A percentile compares a stretch with the other conserved stretches of the same genome.
Conservation (phyloP, 768 basidiomycete genomes). For the Cystofilobasidium bisporidii region DNA sequence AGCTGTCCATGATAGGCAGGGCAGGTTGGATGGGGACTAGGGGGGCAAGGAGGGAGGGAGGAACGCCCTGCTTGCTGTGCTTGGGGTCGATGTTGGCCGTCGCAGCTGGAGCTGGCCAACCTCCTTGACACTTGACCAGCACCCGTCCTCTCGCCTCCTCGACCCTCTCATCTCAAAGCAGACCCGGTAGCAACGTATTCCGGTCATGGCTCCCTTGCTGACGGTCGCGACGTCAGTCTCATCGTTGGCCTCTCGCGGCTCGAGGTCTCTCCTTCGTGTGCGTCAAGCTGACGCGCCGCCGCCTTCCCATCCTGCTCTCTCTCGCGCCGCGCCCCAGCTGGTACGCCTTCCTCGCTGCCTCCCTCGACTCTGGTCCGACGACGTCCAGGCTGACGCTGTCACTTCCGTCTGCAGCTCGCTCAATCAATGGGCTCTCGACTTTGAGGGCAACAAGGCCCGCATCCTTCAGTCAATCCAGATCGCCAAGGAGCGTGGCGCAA, state of each 20-base stretch:
- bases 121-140: too few species aligned
- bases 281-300: neutral
- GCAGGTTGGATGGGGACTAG: neutral
- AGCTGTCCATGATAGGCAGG: neutral
- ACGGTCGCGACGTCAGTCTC: constrained; percentile 23
- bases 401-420: constrained; percentile 80
- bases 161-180: neutral
- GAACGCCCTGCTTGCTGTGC: too few species aligned
- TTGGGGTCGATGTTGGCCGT: neutral
- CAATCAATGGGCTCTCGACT: constrained; percentile 96
- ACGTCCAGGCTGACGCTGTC: too few species aligned
- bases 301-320: neutral
- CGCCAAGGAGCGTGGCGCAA: constrained; percentile 80
- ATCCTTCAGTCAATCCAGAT: constrained; percentile 78
- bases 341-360: neutral
- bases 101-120: too few species aligned
- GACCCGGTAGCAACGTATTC: neutral
- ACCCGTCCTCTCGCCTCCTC: neutral
- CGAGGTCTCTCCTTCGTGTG: too few species aligned
- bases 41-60: neutral
- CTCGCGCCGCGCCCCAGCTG: neutral
- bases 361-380: too few species aligned
- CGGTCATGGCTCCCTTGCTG: constrained; percentile 19
- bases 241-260: too few species aligned
- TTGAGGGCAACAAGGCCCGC: constrained; percentile 90